Base-by-base conservation (phyloP, 1,284 basidiomycete genomes). In the Lentinula novae-zelandiae region DNA sequence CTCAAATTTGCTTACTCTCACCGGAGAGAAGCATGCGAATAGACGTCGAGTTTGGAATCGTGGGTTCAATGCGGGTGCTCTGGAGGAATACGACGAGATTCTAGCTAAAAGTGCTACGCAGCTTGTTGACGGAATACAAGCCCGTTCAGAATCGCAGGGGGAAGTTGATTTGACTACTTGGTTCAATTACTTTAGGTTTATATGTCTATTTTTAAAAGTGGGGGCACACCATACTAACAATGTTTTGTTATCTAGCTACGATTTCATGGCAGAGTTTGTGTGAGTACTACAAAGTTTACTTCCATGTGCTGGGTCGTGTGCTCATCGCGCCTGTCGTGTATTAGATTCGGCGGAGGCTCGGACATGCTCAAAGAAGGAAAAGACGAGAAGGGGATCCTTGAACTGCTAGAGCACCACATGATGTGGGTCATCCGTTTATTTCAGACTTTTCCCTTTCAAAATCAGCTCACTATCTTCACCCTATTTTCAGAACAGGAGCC, bases 201-300 rank as follows among this genome's bases (percentile, higher is more conserved):
- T 27, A 27, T 27, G 0, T 27, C 27, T 27, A 27, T 27, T 27
- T 27, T 3, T 27, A 0, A 27, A 22, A 27, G 27, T 27, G 27
- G 27, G 27, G 27, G 27, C 27, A 27, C 27, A 27, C 27, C 27
- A 27, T 27, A 27, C 27, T 27, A 3, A 27, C 3, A 27, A 27
- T 27, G 2, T 53, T 5, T 49, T 46, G 39, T 65, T 55, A 39
- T 62, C 2, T 27, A 85, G 86, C 46, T 85, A 81, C 63, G 86
- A 88, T 69, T 78, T 87, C 61, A 86, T 86, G 84, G 80, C 78
- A 42, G 83, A 86, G 62, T 76, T 86, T 68, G 83, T 79, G 85
- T 87, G 68, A 67, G 78, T 63, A 13, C 27, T 36, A 46, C 22
- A 38, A 27, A 33, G 53, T 58, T 57, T 38, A 46, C 60, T 66